These are phyloP conservation scores for Cutaneotrichosporon daszewskae DNA, from an alignment of 1,284 basidiomycete species.

Conservation along the genomic window DNA sequence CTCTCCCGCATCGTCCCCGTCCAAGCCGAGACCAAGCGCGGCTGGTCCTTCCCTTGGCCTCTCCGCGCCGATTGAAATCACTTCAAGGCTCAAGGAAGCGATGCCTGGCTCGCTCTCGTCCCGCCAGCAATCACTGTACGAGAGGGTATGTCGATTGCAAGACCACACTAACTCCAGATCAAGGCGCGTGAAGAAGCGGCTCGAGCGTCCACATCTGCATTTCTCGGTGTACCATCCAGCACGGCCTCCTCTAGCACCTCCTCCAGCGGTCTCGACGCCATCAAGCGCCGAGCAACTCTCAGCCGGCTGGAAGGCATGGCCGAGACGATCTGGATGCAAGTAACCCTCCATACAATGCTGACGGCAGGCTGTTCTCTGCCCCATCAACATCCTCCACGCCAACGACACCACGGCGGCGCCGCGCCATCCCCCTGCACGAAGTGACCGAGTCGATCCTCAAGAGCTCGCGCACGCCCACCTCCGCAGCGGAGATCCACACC, in stretches of 20 bases:
- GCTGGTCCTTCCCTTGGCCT: slow-evolving; percentile 30
- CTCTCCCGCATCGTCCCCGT: slow-evolving; percentile 1
- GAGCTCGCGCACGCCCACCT: slow-evolving; percentile 47
- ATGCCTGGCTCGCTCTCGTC: slow-evolving; percentile 15
- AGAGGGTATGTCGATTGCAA: slow-evolving; percentile 34
- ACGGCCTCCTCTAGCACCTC: too few relatives aligned
- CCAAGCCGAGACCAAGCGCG: too few relatives aligned
- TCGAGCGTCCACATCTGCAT: too few relatives aligned
- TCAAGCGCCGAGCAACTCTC: slow-evolving; percentile 44
- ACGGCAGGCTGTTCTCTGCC: slow-evolving; percentile 34
- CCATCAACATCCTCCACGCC: slow-evolving; percentile 25
- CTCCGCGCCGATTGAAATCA: slow-evolving; percentile 37
- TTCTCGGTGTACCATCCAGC: too few relatives aligned
- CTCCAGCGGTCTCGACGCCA: too few relatives aligned
- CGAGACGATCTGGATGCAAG: slow-evolving; percentile 47
- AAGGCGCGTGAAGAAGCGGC: slow-evolving; percentile 35
- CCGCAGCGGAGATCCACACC: slow-evolving; percentile 45
- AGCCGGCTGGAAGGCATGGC: slow-evolving; percentile 46
- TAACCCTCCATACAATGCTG: neutral
- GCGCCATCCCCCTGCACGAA: slow-evolving; percentile 43
- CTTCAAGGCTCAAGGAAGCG: slow-evolving; percentile 14
- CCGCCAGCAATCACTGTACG: slow-evolving; percentile 40
- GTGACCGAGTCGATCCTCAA: slow-evolving; percentile 46
- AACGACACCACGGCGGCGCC: slow-evolving; percentile 32
- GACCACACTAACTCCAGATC: too few relatives aligned